phyloP scores from a whole-genome alignment of 2,329 filamentous ascomycete species.

The Cordyceps pruinosa region DNA sequence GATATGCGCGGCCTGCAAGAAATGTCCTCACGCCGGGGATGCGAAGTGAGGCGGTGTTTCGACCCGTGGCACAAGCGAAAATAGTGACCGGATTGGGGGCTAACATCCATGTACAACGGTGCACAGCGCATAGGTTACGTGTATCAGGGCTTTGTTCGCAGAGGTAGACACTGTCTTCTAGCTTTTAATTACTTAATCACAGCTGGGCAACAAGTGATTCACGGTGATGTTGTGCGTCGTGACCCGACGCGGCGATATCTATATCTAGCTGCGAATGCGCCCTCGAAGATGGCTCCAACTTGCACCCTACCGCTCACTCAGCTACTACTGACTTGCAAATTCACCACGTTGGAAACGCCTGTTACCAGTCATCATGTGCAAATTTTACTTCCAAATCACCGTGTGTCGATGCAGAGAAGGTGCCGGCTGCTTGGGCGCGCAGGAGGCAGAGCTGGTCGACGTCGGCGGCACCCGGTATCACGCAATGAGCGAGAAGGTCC shows the following conservation, averaged over 20 bases:
- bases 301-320: neutral
- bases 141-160: neutral
- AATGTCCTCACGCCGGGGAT: neutral
- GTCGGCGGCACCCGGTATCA: neutral
- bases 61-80: too few species aligned
- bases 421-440: neutral
- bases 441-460: neutral
- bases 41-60: neutral
- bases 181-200: neutral
- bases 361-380: neutral
- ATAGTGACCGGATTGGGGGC: neutral
- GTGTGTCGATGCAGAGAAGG: neutral
- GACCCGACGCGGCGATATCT: neutral
- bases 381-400: neutral
- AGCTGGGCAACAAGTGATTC: neutral
- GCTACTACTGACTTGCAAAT: neutral
- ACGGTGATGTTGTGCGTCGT: neutral
- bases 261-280: neutral
- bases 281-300: neutral
- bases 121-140: too few species aligned
- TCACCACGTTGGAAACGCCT: neutral
- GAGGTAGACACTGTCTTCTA: too few species aligned
- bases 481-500: neutral
- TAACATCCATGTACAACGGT: neutral
- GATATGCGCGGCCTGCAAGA: neutral